Base-by-base conservation (phyloP, 352 stramenopile genomes). In the Pythium vanterpoolii region DNA sequence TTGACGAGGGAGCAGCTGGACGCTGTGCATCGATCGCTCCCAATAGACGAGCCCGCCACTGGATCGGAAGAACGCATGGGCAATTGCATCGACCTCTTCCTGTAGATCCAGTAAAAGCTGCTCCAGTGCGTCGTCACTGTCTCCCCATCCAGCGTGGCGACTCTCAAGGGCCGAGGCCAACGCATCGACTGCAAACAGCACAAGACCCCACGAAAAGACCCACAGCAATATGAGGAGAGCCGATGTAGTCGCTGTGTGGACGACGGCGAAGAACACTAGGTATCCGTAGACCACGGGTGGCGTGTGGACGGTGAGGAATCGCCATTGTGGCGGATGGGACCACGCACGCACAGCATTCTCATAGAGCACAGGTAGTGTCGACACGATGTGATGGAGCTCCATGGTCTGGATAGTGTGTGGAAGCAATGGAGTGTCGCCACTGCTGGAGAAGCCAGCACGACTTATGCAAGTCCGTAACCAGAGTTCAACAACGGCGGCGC, bases 381-480 rank as follows among this genome's bases (percentile, higher is more conserved):
- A 72, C 7, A 89, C 56, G 27, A 76, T 67, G 24, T 59, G 63
- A 53, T 86, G 79, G 23, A 89, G 73, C 44, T 79, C 71, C 62
- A 74, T 72, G 14, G 69, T 70, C 46, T 86, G 44, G 26, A 46
- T 28, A 4, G 39, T 66, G 11, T 82, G 66, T 27, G 69, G 60
- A 1, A 71, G 71, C 30, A 88, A 51, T 45, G 76, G 77, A 39
- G 59, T n/a, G n/a, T n/a, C 66, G 62, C 76, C 10, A 3, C 18
- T 23, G 16, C 19, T 34, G 5, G 40, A 27, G 14, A 57, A 50
- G 43, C 68, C 33, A 2, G 71, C 79, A 1, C 66, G 56, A 46
- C 75, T 74, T 10, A 89, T 70, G 3, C 65, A 73, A 4, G 73
- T 71, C 30, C 76, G 69, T 34, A 87, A 38, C 79, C 76, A 87